phyloP scores from a whole-genome alignment of 106 monocot species.

The Vanilla planifolia region DNA sequence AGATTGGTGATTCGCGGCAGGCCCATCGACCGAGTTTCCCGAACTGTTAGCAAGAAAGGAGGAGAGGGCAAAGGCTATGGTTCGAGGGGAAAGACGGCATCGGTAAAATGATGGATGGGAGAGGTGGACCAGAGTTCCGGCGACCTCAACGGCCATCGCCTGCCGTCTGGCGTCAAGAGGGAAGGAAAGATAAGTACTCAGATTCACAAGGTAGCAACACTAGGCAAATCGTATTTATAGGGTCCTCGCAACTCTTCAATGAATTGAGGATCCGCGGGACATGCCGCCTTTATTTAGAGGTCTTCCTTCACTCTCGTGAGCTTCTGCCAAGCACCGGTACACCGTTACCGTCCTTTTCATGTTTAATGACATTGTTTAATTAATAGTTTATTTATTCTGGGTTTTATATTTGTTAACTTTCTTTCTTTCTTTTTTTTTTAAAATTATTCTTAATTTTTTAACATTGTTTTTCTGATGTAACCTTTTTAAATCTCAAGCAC shows the following conservation, averaged over 20 bases:
- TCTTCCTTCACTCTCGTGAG: background rate
- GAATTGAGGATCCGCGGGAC: background rate
- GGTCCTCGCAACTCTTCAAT: background rate
- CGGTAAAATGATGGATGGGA: background rate
- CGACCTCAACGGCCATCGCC: slow-evolving; percentile 10
- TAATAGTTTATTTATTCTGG: background rate
- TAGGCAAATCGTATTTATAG: background rate
- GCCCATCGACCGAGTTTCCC: background rate
- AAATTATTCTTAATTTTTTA: too few species aligned
- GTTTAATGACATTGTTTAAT: background rate
- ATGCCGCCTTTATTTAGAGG: background rate
- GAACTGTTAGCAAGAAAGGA: too few species aligned
- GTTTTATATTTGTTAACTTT: too few species aligned
- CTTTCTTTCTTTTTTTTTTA: too few species aligned
- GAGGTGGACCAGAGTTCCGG: slow-evolving; percentile 12
- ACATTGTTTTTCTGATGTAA: too few species aligned
- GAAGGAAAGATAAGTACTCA: background rate
- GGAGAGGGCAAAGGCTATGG: background rate
- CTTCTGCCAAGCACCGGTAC: background rate
- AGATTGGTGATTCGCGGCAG: background rate
- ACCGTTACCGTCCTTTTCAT: background rate
- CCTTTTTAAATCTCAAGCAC: too few species aligned
- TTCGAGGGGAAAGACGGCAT: background rate
- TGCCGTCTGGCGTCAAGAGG: background rate
- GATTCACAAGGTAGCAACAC: too few species aligned